Base-by-base conservation (phyloP, 495 filamentous ascomycete genomes). In the Aspergillus homomorphus region DNA sequence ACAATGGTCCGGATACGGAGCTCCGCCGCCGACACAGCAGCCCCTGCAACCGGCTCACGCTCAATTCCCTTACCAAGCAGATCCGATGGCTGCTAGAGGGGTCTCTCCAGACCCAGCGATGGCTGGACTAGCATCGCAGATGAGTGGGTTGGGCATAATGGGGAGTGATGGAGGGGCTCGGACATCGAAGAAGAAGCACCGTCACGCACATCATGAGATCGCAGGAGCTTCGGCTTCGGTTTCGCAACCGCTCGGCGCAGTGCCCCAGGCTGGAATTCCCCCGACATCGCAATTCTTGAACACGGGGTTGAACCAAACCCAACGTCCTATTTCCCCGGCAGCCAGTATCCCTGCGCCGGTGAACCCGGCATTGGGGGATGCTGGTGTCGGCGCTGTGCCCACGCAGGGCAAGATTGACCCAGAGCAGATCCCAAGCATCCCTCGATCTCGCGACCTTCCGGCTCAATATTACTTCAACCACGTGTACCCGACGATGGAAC, bases 401-500 rank as follows among this genome's bases (percentile, higher is more conserved):
- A 84, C 87, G 6, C 87, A 92, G 70, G 85, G 88, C 18, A 82
- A 83, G 64, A 87, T 97, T 60, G 90, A 97, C 58, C 90, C 95
- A 14, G 91, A 97, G 65, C 90, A 96, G 59, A 92, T 96, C 58
- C 94, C 94, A 21, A 96, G 92, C 61, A 83, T 99, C 54, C 95
- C 94, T 24, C 74, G 85, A 59, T 89, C 91, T 62, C 85, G 94
- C 75, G 92, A 98, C 70, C 65, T 81, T 2, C 82, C 89, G 3
- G 86, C 92, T 56, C 82, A 88, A 48, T 89, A 96, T 70, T 99
- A 94, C 69, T 81, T 91, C 56, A 86, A 77, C 62, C 87, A 96
- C 69, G 81, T 95, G 21, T 97, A 95, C 68, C 92, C 94, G 9
- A 99, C 94, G 10, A 93, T 97, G 75, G 92, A 96, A 70, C 87